Conservation (phyloP, 225 moss, liverwort and hornwort genomes). For the Thuidium tamariscinum region DNA sequence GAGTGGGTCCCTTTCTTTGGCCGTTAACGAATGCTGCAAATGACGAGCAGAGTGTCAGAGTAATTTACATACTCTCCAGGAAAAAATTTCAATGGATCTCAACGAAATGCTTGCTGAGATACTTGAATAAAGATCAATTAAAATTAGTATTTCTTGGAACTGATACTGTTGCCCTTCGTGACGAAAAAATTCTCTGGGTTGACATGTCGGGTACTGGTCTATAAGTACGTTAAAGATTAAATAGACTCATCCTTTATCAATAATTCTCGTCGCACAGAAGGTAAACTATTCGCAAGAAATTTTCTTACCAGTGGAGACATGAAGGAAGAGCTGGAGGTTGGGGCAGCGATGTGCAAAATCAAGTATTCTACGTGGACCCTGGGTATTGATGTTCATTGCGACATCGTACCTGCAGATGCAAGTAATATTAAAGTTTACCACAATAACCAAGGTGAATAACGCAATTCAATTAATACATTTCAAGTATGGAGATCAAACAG, state of each 20-base stretch:
- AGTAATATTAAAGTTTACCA: not conserved
- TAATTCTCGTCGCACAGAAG: not conserved
- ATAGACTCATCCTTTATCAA: not conserved
- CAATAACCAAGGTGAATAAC: not conserved
- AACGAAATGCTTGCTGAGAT: not conserved
- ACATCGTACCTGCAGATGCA: conserved; percentile 27
- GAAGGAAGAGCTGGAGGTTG: conserved; percentile 45
- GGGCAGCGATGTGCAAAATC: conserved; percentile 42
- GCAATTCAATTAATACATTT: not conserved
- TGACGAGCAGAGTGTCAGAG: not conserved
- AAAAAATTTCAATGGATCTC: not conserved
- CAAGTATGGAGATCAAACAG: not conserved
- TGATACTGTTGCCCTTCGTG: not conserved
- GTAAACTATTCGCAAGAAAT: not conserved
- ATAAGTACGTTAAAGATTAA: not conserved
- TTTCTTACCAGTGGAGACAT: conserved; percentile 50
- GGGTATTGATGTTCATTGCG: conserved; percentile 45
- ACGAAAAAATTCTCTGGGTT: not conserved
- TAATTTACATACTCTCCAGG: not conserved
- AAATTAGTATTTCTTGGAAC: not conserved
- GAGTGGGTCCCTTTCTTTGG: conserved; percentile 41
- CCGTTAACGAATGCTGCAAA: conserved; percentile 72
- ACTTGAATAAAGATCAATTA: not conserved
- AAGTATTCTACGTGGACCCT: conserved; percentile 45
- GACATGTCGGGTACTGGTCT: not conserved